Evolutionary conservation across 140 eudicot species (phyloP).

Genomic region (Erigeron philadelphicus): DNA sequence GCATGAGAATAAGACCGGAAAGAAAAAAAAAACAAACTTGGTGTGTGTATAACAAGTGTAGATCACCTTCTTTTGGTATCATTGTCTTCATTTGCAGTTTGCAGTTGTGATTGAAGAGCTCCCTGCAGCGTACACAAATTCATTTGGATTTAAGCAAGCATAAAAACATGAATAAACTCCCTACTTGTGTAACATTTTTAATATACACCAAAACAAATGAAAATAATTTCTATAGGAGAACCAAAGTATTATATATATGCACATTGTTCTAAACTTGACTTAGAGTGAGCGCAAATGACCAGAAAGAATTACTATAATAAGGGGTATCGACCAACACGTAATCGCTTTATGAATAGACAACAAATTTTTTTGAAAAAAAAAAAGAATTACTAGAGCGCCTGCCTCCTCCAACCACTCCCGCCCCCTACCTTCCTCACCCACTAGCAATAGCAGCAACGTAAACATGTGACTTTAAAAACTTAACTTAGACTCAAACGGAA

Average conservation of each 20-base stretch:
- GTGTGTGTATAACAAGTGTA: not conserved
- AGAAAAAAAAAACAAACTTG: conserved; percentile 12
- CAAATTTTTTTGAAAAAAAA: not conserved
- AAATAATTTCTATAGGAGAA: not conserved
- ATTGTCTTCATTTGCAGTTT: conserved; percentile 80
- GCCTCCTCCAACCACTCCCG: not conserved
- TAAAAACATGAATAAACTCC: conserved; percentile 6
- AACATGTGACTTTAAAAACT: not conserved
- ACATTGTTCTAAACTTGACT: not conserved
- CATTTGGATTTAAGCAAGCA: conserved; percentile 20
- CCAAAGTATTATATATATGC: not conserved
- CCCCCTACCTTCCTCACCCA: not conserved
- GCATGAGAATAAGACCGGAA: not conserved
- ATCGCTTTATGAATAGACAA: not conserved
- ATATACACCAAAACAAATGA: not conserved
- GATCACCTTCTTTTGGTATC: conserved; percentile 66
- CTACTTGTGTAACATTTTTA: not conserved
- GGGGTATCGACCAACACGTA: not conserved
- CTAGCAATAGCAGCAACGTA: not conserved
- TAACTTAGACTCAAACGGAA: not conserved
- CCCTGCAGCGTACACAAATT: conserved; percentile 47
- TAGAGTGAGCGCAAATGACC: not conserved
- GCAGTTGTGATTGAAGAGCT: conserved; percentile 70
- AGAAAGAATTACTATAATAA: not conserved
- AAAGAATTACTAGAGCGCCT: not conserved